A percentile compares a stretch with the other conserved stretches of the same genome.
These are phyloP conservation scores for Penicillium concentricum DNA, from an alignment of 2,329 filamentous ascomycete species.

Conservation along the genomic window DNA sequence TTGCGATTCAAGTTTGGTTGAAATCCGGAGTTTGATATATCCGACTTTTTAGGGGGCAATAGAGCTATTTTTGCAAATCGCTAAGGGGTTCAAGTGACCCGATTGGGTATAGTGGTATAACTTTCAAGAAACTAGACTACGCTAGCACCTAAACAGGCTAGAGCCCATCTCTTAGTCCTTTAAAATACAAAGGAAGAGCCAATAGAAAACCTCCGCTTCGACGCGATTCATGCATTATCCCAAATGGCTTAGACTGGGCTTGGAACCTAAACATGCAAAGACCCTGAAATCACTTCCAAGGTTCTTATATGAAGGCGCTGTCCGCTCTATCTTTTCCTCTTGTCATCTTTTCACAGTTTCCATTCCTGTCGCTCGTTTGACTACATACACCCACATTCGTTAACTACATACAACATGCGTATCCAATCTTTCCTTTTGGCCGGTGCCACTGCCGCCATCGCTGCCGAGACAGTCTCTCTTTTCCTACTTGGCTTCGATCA, in stretches of 20 bases:
- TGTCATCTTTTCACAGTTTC: neutral
- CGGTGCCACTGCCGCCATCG: constrained; percentile 5
- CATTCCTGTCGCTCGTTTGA: neutral
- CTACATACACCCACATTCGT: neutral
- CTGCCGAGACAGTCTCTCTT: constrained; percentile 4
- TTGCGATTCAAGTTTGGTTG: too few species aligned
- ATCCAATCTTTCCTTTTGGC: constrained; percentile 8
- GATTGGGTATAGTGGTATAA: neutral
- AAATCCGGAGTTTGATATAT: neutral
- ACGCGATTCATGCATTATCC: neutral
- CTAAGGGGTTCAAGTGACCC: neutral
- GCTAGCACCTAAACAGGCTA: neutral
- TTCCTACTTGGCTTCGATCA: constrained; percentile 3
- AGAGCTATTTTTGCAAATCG: neutral
- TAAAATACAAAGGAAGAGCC: neutral
- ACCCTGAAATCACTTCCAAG: neutral
- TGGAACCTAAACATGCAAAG: neutral
- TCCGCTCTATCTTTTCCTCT: neutral
- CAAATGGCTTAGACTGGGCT: neutral
- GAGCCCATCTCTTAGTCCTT: neutral
- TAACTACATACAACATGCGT: constrained; percentile 2
- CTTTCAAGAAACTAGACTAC: neutral
- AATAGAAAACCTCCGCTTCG: neutral
- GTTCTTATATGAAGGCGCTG: neutral
- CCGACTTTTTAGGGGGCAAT: too few species aligned